Conservation (phyloP, 2,329 filamentous ascomycete genomes). For the Fusarium newnesense region DNA sequence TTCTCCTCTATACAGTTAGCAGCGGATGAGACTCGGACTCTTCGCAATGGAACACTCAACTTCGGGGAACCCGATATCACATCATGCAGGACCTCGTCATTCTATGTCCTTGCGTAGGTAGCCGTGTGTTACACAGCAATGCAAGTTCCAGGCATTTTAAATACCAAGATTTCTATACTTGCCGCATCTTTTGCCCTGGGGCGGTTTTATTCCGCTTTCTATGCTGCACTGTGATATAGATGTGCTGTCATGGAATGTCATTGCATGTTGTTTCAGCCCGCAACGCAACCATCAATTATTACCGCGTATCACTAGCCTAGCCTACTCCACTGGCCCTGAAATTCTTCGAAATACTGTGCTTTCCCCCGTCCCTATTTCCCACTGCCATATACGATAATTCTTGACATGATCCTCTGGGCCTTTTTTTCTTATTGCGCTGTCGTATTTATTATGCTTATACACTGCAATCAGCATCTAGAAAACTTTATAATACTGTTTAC, state of each 20-base stretch:
- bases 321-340: background rate
- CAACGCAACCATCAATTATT: background rate
- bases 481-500: background rate
- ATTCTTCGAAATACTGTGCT: background rate
- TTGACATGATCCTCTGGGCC: too few species aligned
- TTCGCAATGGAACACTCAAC: background rate
- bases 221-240: background rate
- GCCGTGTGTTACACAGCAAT: background rate
- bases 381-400: background rate
- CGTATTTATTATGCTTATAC: too few species aligned
- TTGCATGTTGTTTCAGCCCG: background rate
- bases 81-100: background rate
- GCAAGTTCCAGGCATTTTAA: background rate
- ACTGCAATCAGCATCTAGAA: rapidly evolving
- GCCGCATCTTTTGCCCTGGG: rapidly evolving
- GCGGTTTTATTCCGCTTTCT: background rate
- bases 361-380: background rate
- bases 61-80: background rate
- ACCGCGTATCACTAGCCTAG: background rate
- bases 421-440: too few species aligned
- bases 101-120: rapidly evolving
- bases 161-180: background rate
- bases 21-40: background rate
- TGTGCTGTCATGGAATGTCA: background rate
- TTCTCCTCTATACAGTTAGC: background rate